Percentiles rank a stretch among this genome's conserved stretches.
Evolutionary conservation across 2,329 filamentous ascomycete genomes (phyloP).

Genomic region (Eurotiales sp.): DNA sequence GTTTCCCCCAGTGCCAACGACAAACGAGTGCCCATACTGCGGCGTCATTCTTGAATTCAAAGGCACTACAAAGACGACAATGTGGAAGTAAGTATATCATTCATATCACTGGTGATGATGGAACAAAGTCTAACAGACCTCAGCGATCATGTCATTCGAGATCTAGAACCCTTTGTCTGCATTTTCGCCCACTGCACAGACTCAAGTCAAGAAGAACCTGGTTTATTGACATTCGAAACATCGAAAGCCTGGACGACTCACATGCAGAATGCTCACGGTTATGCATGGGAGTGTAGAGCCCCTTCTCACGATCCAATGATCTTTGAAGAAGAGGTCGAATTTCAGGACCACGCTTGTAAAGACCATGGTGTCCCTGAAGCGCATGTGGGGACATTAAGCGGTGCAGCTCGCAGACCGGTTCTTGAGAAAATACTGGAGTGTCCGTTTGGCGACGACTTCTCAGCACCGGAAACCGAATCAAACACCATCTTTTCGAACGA

Average conservation of each 20-base stretch:
- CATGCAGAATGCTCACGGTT: neutral
- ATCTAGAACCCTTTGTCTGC: neutral
- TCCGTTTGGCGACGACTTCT: neutral
- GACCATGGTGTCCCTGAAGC: neutral
- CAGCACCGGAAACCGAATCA: neutral
- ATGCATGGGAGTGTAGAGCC: neutral
- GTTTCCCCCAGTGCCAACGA: neutral
- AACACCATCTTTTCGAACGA: constrained; percentile 16
- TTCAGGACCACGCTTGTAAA: neutral
- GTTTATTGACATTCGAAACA: neutral
- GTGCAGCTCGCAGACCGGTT: neutral
- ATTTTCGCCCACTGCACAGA: neutral
- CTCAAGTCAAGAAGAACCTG: neutral
- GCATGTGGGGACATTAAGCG: neutral
- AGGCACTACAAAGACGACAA: neutral
- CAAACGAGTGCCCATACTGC: neutral
- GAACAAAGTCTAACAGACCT: neutral
- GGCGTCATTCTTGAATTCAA: neutral
- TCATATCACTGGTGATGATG: neutral
- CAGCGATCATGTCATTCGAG: neutral
- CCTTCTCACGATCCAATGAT: neutral
- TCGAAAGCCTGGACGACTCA: neutral
- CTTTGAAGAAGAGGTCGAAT: neutral
- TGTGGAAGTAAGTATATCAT: neutral
- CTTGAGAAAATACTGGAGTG: neutral